These are phyloP conservation scores for Magnaporthales sp. DNA, from an alignment of 2,329 filamentous ascomycete genomes.

Conservation along the genomic window DNA sequence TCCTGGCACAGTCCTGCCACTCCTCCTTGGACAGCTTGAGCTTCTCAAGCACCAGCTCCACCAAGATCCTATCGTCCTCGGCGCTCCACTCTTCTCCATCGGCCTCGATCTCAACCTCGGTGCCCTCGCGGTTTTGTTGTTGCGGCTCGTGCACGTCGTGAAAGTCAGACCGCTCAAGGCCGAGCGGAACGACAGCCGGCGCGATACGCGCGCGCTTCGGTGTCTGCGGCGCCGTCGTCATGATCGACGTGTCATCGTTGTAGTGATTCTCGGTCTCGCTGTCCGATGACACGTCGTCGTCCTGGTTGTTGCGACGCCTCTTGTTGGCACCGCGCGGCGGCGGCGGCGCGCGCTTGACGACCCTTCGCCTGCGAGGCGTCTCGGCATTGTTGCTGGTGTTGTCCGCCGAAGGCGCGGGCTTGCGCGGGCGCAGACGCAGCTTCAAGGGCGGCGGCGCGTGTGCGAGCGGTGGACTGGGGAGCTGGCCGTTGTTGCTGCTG, in stretches of 20 bases:
- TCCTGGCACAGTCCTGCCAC: constrained; percentile 59
- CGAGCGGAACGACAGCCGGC: constrained; percentile 50
- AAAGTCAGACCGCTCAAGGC: constrained; percentile 49
- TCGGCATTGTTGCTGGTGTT: constrained; percentile 21
- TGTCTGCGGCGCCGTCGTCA: constrained; percentile 27
- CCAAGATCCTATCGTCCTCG: constrained; percentile 55
- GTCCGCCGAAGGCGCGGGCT: constrained; percentile 12
- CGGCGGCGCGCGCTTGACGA: constrained; percentile 40
- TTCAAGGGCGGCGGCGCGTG: constrained; percentile 43
- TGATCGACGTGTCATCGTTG: constrained; percentile 12
- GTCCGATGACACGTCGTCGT: constrained; percentile 24
- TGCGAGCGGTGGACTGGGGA: constrained; percentile 47
- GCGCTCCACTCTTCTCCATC: constrained; percentile 47
- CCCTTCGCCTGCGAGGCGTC: constrained; percentile 30
- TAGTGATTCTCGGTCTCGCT: constrained; percentile 16
- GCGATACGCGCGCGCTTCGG: constrained; percentile 53
- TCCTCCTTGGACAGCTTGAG: constrained; percentile 54
- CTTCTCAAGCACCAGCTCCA: constrained; percentile 61
- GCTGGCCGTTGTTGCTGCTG: constrained; percentile 19
- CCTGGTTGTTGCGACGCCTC: constrained; percentile 37
- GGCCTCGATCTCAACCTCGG: constrained; percentile 32
- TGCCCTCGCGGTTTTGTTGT: constrained; percentile 14
- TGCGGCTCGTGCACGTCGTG: constrained; percentile 34
- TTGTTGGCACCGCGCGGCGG: constrained; percentile 41
- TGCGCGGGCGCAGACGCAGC: constrained; percentile 44